phyloP scores from a whole-genome alignment of 148 eudicot species.

The Silene conica region DNA sequence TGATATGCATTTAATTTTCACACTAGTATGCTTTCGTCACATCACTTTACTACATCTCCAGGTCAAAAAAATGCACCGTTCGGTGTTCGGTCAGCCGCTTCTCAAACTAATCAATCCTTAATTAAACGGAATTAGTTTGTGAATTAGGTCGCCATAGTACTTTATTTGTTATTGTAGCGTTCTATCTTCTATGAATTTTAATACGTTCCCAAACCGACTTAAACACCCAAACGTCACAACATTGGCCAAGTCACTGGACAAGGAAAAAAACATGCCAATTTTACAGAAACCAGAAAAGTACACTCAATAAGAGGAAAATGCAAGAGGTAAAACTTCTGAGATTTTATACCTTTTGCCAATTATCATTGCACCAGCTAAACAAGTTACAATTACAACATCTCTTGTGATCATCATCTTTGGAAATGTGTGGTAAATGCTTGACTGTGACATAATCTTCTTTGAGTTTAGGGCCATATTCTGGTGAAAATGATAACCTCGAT shows the following conservation, averaged over 20 bases:
- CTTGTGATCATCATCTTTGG: conserved; percentile 48
- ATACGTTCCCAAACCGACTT: too few species aligned
- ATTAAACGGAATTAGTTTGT: too few species aligned
- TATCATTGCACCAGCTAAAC: conserved; percentile 85
- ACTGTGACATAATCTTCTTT: conserved; percentile 90
- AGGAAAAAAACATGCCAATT: too few species aligned
- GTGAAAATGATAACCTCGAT: conserved; percentile 84
- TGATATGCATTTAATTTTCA: too few species aligned
- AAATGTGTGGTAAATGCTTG: conserved; percentile 83
- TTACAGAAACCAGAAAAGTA: neutral
- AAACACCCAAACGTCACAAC: neutral
- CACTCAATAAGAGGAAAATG: neutral
- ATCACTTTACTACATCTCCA: too few species aligned
- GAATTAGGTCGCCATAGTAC: too few species aligned
- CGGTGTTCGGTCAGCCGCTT: too few species aligned
- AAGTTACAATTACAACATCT: conserved; percentile 69
- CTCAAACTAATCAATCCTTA: too few species aligned
- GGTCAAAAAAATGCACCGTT: too few species aligned
- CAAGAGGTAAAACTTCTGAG: neutral
- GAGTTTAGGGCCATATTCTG: conserved; percentile 96
- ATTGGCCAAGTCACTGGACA: conserved; percentile 3
- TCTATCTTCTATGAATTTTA: too few species aligned
- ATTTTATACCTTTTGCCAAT: conserved; percentile 89
- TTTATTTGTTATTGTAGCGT: too few species aligned
- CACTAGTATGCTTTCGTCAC: too few species aligned